Conservation (phyloP, 1,284 basidiomycete genomes). For the Apiotrichum gracile region DNA sequence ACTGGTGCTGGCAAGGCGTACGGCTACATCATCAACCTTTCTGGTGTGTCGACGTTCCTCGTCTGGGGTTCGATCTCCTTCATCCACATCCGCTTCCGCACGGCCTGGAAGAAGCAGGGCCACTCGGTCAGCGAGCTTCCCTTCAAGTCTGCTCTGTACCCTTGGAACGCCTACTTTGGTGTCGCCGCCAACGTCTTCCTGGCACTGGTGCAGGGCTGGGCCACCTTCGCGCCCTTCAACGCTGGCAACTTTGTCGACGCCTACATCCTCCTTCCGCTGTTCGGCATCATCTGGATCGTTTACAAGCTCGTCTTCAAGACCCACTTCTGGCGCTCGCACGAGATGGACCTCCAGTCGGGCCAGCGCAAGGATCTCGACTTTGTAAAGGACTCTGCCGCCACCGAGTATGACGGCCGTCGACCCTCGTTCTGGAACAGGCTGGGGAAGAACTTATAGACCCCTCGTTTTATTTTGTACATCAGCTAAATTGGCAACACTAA, state of each 20-base stretch:
- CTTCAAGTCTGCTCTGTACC: slow-evolving; percentile 29
- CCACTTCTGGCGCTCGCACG: slow-evolving; percentile 8
- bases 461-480: not conserved
- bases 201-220: slow-evolving; percentile 17
- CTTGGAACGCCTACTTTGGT: slow-evolving; percentile 21
- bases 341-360: slow-evolving; percentile 19
- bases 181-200: slow-evolving; percentile 20
- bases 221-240: slow-evolving; percentile 10
- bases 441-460: not conserved
- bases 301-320: slow-evolving; percentile 22
- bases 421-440: not conserved
- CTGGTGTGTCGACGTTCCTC: slow-evolving; percentile 26
- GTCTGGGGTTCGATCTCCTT: slow-evolving; percentile 26
- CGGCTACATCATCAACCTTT: slow-evolving; percentile 27
- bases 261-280: slow-evolving; percentile 23
- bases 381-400: not conserved
- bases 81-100: slow-evolving; percentile 47
- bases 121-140: slow-evolving; percentile 48
- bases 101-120: slow-evolving; percentile 45
- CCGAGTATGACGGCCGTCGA: not conserved
- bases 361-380: slow-evolving; percentile 15
- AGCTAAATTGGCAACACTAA: no score
- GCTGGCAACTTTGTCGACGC: slow-evolving; percentile 22
- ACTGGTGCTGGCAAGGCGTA: slow-evolving; percentile 32
- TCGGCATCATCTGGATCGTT: slow-evolving; percentile 16